Conservation (phyloP, 257 asterid species). For the Cruciata laevipes region DNA sequence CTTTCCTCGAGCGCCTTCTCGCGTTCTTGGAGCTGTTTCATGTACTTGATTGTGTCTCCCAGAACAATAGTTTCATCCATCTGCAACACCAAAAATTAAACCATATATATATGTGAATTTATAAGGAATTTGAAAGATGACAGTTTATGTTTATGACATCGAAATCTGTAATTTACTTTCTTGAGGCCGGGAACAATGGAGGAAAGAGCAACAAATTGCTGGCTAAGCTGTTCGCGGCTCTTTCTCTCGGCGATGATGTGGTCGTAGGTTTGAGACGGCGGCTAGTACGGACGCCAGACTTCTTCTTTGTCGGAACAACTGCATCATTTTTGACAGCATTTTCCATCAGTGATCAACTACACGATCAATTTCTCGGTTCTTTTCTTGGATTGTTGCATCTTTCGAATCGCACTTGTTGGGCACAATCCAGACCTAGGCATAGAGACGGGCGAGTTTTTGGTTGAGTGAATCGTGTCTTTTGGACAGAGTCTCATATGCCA, state of each 20-base stretch:
- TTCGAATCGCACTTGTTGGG: no score
- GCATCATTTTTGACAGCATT: not conserved
- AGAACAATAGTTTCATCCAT: constrained; percentile 22
- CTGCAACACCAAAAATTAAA: constrained; percentile 5
- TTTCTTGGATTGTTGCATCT: no score
- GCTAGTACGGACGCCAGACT: constrained; percentile 21
- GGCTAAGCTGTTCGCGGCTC: constrained; percentile 42
- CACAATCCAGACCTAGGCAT: no score
- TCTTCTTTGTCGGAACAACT: constrained; percentile 8
- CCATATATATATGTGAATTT: no score
- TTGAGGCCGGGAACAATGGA: constrained; percentile 45
- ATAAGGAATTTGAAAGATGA: no score
- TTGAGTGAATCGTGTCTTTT: no score
- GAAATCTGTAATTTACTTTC: constrained; percentile 20
- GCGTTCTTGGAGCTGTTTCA: constrained; percentile 20
- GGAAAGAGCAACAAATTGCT: constrained; percentile 30
- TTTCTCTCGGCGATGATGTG: constrained; percentile 42
- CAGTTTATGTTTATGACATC: not conserved
- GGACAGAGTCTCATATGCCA: no score
- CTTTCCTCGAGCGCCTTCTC: constrained; percentile 17
- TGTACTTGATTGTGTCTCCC: constrained; percentile 22
- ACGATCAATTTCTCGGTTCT: no score
- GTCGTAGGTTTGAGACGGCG: constrained; percentile 35
- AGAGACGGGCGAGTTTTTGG: no score
- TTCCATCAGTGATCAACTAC: no score